Conservation (phyloP, 2,329 filamentous ascomycete species). For the Didymella lethalis region DNA sequence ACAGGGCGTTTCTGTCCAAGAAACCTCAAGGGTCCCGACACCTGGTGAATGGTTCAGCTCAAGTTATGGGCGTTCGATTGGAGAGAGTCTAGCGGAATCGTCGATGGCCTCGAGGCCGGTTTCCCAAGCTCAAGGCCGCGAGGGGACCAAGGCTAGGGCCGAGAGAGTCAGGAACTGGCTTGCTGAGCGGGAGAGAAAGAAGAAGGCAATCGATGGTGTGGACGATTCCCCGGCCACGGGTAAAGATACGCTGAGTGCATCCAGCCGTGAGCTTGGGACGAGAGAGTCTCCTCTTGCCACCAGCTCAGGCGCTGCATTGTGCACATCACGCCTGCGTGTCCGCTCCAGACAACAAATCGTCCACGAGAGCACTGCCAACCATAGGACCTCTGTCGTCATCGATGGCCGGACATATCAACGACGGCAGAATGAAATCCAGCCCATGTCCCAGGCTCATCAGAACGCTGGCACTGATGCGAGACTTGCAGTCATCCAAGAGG, state of each 20-base stretch:
- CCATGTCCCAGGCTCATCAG: neutral
- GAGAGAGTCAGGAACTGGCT: neutral
- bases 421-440: neutral
- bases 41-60: neutral
- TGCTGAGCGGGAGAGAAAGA: neutral
- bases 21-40: neutral
- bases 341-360: neutral
- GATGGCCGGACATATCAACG: neutral
- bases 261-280: neutral
- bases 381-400: neutral
- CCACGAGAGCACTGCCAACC: neutral
- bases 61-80: neutral
- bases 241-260: neutral
- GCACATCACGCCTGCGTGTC: neutral
- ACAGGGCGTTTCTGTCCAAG: too few relatives aligned
- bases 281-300: too few relatives aligned
- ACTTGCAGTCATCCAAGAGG: neutral
- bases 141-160: neutral
- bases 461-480: neutral
- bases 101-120: neutral
- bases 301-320: neutral
- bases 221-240: neutral
- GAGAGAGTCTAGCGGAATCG: neutral
- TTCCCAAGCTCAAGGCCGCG: neutral
- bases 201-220: neutral